phyloP scores from a whole-genome alignment of 139 green algal species.

The Volvox africanus region DNA sequence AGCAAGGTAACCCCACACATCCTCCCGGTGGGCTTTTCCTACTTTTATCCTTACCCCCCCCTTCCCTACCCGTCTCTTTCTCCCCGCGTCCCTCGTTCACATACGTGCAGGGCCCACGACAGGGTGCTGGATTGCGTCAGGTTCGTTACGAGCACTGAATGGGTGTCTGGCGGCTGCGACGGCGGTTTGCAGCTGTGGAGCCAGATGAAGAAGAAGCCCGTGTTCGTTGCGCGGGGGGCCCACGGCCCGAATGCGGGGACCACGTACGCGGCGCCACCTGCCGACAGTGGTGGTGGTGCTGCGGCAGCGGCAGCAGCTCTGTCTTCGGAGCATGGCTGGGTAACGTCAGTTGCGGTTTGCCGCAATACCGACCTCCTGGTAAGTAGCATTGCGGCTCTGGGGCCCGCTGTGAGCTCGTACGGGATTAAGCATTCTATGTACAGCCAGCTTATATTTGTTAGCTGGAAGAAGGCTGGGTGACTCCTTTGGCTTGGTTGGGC shows the following conservation, averaged over 20 bases:
- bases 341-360: conserved; percentile 83
- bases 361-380: conserved; percentile 85
- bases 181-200: conserved; percentile 76
- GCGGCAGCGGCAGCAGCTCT: not conserved
- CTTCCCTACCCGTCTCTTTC: too few species aligned
- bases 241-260: conserved; percentile 21
- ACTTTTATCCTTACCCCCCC: too few species aligned
- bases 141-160: conserved; percentile 82
- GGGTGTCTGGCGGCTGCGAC: conserved; percentile 68
- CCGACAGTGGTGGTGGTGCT: not conserved
- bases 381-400: too few species aligned
- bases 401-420: too few species aligned
- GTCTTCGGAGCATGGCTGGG: conserved; percentile 70
- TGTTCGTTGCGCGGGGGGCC: conserved; percentile 56
- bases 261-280: conserved; percentile 23
- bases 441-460: too few species aligned
- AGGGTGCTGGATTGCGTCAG: conserved; percentile 76
- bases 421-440: too few species aligned
- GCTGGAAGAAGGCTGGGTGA: too few species aligned
- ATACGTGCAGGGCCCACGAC: conserved; percentile 51
- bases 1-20: too few species aligned
- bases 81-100: too few species aligned
- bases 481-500: too few species aligned
- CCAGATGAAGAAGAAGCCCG: conserved; percentile 84
- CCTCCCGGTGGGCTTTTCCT: too few species aligned